These are phyloP conservation scores for Ceratopteris richardii DNA, from an alignment of 75 land plant genomes.

Conservation along the genomic window DNA sequence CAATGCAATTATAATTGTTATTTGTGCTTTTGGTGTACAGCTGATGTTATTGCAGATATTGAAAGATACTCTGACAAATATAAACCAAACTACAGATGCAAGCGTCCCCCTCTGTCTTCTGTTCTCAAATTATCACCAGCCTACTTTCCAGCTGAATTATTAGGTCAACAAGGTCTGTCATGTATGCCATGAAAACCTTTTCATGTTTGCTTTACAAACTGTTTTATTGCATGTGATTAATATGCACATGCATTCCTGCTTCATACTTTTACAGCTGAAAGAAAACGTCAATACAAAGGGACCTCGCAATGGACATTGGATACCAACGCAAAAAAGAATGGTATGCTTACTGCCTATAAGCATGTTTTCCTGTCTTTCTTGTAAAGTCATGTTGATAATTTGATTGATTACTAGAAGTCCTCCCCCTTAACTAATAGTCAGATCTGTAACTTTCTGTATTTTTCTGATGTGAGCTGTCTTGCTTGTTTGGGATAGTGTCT, in stretches of 20 bases:
- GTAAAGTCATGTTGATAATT: no score
- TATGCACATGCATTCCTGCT: background rate
- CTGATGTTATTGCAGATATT: conserved; percentile 32
- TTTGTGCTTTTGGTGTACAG: conserved; percentile 8
- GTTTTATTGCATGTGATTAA: background rate
- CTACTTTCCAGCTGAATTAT: conserved; percentile 31
- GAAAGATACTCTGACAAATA: conserved; percentile 38
- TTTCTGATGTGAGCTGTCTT: no score
- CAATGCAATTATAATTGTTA: background rate
- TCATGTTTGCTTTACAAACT: background rate
- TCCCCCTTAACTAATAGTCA: no score
- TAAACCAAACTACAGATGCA: conserved; percentile 16
- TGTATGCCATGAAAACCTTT: no score
- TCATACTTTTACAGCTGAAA: background rate
- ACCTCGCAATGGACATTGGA: conserved; percentile 24
- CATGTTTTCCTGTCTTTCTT: no score
- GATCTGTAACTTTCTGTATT: no score
- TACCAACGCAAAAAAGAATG: conserved; percentile 10
- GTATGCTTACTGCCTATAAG: background rate
- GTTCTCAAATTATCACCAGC: conserved; percentile 31
- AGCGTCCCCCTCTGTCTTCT: conserved; percentile 32
- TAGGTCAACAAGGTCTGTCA: conserved; percentile 15
- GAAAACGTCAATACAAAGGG: conserved; percentile 6
- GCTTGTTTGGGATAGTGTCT: no score
- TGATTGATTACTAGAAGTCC: no score